Evolutionary conservation across 1,139 yeast species (phyloP), one percentile per base, ranked within the genome.

Genomic region (Eremothecium cymbalariae): DNA sequence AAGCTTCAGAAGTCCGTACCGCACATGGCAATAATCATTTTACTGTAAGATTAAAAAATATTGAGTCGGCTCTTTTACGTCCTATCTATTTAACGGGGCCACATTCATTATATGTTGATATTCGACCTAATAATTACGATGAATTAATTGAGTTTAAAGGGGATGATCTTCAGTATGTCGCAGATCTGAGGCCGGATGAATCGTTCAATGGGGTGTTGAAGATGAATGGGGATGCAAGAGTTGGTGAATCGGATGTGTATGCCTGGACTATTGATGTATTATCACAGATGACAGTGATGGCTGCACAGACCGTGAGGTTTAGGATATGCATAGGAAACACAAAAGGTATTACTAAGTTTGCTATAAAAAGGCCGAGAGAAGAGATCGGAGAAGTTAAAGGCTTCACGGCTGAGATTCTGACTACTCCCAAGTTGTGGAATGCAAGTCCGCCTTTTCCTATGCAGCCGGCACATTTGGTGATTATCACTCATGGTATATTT

Each of bases 401-500:
- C 3, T 38, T 72, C 12, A 41, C 40, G 9, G 65, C 71, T 1
- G 44, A 55, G 13, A 60, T 59, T 29, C 60, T 61, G 39, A 72
- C 70, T 43, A 73, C 80, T 0, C 44, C 62, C n/a, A 70, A 67
- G 28, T 48, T 77, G 34, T 77, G 83, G 82, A 65, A 47, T 28
- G 33, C 44, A 9, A 63, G 64, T 0, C 79, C 80, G 2, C 55
- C 51, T 23, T 47, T 52, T 28, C 62, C 66, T 2, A 45, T 55
- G 1, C 60, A 57, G 31, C 77, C 78, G 0, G 70, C 71, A 2
- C 84, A 77, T 53, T 55, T 77, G 40, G 81, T 76, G 13, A 60
- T 76, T 3, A 42, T 75, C 11, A 76, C 82, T 1, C 84, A 77
- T 51, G 84, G 84, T 1, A 63, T 77, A n/a, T 79, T 75, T 44